Conservation (phyloP, 176 grass and related monocot genomes). For the Aegilops bicornis region DNA sequence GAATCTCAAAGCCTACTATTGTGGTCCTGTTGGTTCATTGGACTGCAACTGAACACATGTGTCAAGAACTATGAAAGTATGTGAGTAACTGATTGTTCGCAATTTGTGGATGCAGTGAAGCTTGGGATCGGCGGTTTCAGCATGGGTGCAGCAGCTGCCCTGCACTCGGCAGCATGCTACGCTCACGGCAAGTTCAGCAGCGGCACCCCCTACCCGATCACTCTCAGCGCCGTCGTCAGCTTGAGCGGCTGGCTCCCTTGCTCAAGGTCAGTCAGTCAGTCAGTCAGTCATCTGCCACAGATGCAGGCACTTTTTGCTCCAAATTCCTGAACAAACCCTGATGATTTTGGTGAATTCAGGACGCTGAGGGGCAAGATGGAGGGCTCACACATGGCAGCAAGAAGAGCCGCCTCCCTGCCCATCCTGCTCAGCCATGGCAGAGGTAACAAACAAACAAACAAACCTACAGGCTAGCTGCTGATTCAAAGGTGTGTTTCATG, state of each 20-base stretch:
- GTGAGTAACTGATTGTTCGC: neutral
- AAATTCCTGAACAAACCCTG: neutral
- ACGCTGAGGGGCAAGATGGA: slow-evolving; percentile 74
- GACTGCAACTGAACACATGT: too few species aligned
- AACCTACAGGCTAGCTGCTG: neutral
- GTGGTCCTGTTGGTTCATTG: too few species aligned
- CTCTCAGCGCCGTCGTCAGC: slow-evolving; percentile 55
- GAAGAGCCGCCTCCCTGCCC: slow-evolving; percentile 69
- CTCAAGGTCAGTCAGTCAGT: slow-evolving; percentile 82
- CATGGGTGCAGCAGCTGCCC: slow-evolving; percentile 57
- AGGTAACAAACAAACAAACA: slow-evolving; percentile 39
- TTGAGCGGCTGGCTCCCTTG: slow-evolving; percentile 98
- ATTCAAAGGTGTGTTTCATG: neutral
- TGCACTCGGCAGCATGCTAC: slow-evolving; percentile 80
- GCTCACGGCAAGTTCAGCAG: slow-evolving; percentile 66
- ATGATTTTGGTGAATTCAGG: slow-evolving; percentile 34
- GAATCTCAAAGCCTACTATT: too few species aligned
- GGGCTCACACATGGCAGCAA: slow-evolving; percentile 60
- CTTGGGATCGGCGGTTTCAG: slow-evolving; percentile 92
- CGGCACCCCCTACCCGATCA: slow-evolving; percentile 65
- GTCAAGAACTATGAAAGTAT: neutral
- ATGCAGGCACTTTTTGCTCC: neutral
- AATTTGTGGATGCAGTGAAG: slow-evolving; percentile 54
- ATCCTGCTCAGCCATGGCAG: slow-evolving; percentile 74
- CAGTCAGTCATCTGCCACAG: neutral